phyloP scores from a whole-genome alignment of 2,329 filamentous ascomycete genomes.

The Aspergillus japonicus region DNA sequence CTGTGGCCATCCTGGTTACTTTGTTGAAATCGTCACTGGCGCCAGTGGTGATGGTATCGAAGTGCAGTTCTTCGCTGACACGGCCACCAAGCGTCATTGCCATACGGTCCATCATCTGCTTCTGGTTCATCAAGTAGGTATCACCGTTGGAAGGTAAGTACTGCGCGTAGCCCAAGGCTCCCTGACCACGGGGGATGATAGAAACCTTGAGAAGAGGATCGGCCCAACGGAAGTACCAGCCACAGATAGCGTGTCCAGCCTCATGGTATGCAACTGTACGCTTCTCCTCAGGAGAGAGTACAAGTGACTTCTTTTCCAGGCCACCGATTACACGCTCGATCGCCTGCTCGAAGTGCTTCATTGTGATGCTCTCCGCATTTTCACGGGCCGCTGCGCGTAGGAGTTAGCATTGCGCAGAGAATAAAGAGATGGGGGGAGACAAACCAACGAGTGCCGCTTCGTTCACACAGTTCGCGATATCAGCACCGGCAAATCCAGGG shows the following conservation, averaged over 20 bases:
- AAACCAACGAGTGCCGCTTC: constrained; percentile 93
- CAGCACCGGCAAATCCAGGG: constrained; percentile 93
- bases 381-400: constrained; percentile 69
- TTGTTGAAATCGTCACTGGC: constrained; percentile 98
- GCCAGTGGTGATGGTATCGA: constrained; percentile 91
- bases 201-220: constrained; percentile 97
- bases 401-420: constrained; percentile 40
- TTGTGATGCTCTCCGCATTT: constrained; percentile 75
- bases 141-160: constrained; percentile 84
- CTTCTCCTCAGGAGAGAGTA: constrained; percentile 92
- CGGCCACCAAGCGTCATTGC: constrained; percentile 97
- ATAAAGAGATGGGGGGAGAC: constrained; percentile 30
- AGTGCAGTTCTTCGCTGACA: constrained; percentile 93
- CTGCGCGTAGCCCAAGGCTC: constrained; percentile 91
- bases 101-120: constrained; percentile 99
- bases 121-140: constrained; percentile 91
- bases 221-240: constrained; percentile 96
- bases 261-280: constrained; percentile 96
- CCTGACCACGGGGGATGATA: constrained; percentile 94
- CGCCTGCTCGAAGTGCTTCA: constrained; percentile 93
- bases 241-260: constrained; percentile 95
- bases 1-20: constrained; percentile 90
- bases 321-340: constrained; percentile 97
- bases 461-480: constrained; percentile 98
- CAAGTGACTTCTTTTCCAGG: constrained; percentile 93